Conservation (phyloP, 202 grass and related monocot genomes). For the Zizania palustris region DNA sequence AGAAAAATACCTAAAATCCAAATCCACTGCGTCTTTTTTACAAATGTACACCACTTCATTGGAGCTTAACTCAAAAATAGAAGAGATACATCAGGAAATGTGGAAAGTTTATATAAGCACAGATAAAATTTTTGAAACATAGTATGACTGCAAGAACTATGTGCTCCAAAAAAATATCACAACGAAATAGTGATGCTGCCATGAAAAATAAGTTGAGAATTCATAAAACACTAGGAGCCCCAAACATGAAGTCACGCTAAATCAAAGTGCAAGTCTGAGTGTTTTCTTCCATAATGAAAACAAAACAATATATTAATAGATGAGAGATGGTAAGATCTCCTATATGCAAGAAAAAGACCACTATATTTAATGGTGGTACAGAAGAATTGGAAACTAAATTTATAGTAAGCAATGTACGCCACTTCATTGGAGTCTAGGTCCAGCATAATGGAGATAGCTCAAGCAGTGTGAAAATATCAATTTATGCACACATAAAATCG, state of each 20-base stretch:
- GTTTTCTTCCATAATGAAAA: neutral
- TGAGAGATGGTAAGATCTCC: neutral
- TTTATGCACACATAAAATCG: conserved; percentile 50
- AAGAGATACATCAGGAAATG: conserved; percentile 55
- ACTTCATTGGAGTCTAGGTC: conserved; percentile 43
- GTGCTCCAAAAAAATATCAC: too few relatives aligned
- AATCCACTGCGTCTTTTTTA: neutral
- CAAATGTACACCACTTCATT: conserved; percentile 44
- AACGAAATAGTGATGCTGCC: conserved; percentile 36
- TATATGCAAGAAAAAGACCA: too few relatives aligned
- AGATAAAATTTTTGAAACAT: conserved; percentile 50
- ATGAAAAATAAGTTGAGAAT: neutral
- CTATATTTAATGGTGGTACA: too few relatives aligned
- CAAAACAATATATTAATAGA: neutral
- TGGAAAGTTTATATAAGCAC: conserved; percentile 50
- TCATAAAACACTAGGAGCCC: neutral
- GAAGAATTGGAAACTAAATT: too few relatives aligned
- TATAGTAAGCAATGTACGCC: too few relatives aligned
- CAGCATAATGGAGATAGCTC: conserved; percentile 32
- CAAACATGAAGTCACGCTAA: neutral
- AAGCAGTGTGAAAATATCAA: conserved; percentile 42
- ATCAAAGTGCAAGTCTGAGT: neutral
- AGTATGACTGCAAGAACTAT: too few relatives aligned
- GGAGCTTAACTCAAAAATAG: conserved; percentile 40
- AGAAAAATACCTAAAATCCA: neutral